Evolutionary conservation across 495 filamentous ascomycete species (phyloP).

Genomic region (Podospora sp.): DNA sequence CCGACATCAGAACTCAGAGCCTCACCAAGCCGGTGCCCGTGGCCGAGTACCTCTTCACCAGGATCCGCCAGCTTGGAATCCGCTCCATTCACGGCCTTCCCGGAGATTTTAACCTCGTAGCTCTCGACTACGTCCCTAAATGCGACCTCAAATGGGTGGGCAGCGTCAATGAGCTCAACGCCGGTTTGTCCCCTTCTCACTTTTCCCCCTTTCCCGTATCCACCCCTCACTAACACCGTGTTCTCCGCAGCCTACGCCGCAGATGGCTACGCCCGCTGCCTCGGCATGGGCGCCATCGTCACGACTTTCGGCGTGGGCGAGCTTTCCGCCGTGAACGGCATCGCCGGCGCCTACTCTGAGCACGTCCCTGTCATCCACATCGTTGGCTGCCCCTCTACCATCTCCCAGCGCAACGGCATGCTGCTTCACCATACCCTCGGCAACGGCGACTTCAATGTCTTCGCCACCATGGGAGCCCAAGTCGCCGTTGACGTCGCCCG

Average conservation of each 20-base stretch:
- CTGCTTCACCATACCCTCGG: conserved; percentile 94
- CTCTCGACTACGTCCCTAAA: conserved; percentile 67
- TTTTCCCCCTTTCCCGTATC: background rate
- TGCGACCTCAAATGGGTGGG: conserved; percentile 73
- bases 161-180: conserved; percentile 80
- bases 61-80: conserved; percentile 70
- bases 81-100: conserved; percentile 69
- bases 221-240: background rate
- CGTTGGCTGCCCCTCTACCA: conserved; percentile 68
- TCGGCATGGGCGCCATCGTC: conserved; percentile 70
- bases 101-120: conserved; percentile 76
- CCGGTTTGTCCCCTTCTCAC: conserved; percentile 53
- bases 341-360: conserved; percentile 75
- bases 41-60: conserved; percentile 68
- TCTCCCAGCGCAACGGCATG: conserved; percentile 61
- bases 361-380: conserved; percentile 62
- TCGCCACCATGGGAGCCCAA: conserved; percentile 71
- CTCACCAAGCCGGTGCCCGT: conserved; percentile 52
- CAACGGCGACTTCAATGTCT: conserved; percentile 88
- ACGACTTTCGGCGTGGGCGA: conserved; percentile 85
- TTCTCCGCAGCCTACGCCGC: conserved; percentile 64
- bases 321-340: conserved; percentile 71
- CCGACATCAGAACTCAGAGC: conserved; percentile 39
- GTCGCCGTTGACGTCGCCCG: conserved; percentile 72
- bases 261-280: conserved; percentile 77